Base-by-base conservation (phyloP, 1,284 basidiomycete genomes). In the Cryptococcus floricola region DNA sequence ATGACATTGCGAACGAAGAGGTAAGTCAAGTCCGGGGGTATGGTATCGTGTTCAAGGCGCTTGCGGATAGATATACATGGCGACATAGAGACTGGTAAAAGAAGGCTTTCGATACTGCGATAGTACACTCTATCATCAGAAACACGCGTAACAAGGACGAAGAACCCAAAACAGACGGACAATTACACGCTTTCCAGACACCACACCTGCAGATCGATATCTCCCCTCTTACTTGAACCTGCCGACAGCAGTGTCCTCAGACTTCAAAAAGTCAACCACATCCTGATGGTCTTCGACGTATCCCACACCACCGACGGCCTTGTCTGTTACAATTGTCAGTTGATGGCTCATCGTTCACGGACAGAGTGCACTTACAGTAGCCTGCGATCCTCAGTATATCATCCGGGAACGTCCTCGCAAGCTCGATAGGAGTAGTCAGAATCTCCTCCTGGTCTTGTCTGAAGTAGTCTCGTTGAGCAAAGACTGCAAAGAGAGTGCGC, bases 401-500 rank as follows among this genome's bases (percentile, higher is more conserved):
- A 3, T 59, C 55, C 1, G 62, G 60, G 3, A 64, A 43, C 4
- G 13, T 55, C 18, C 56, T 31, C 8, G 57, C 62, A n/a, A 62
- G 52, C 43, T 62, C 58, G 16, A 60, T 51, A 5, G 62, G 62
- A 3, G 62, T 64, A 10, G 60, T 53, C 7, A 62, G 50, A 31
- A 60, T 52, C 46, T 64, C 62, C 28, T 64, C 62, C 48, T 64
- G 62, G 48, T 64, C 60, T 27, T 59, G 53, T 39, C 62, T 51
- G 52, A 56, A 61, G 46, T 64, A 64, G 39, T 64, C 62, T 23
- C 62, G 39, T 44, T 64, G 62, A 39, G 55, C 62, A 39, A 64
- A 64, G 34, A 61, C 57, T 5, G 62, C 62, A 48, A 64, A 61
- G 7, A 64, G 28, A 14, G 62, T 64, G n/a, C 62, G 44, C 10